Percentiles rank a stretch among this genome's conserved stretches.
phyloP scores from a whole-genome alignment of 768 basidiomycete species.

The Tephrocybe sp. region DNA sequence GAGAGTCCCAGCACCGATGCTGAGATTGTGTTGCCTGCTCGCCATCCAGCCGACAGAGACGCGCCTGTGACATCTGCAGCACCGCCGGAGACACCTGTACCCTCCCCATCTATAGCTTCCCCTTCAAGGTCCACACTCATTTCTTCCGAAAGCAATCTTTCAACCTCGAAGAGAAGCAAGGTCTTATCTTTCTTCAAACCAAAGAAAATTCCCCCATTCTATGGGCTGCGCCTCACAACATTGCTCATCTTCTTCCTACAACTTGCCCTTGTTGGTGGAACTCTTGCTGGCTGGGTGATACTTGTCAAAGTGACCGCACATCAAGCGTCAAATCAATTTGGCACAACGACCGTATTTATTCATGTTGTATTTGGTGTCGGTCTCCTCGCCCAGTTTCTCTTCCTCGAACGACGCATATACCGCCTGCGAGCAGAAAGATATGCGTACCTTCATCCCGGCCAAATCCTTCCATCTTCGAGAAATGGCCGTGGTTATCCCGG shows the following conservation, averaged over 20 bases:
- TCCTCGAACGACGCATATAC: slow-evolving; percentile 63
- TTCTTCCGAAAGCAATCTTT: slow-evolving; percentile 13
- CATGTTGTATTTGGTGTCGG: slow-evolving; percentile 60
- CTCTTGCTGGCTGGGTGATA: slow-evolving; percentile 57
- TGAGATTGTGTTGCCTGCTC: slow-evolving; percentile 31
- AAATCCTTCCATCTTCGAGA: slow-evolving; percentile 42
- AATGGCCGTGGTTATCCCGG: slow-evolving; percentile 23
- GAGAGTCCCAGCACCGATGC: slow-evolving; percentile 15
- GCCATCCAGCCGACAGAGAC: slow-evolving; percentile 48
- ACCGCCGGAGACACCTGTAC: slow-evolving; percentile 14
- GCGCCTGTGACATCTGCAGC: slow-evolving; percentile 7
- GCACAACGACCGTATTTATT: slow-evolving; percentile 46
- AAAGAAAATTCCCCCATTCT: slow-evolving; percentile 32
- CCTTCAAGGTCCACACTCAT: slow-evolving; percentile 18
- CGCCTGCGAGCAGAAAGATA: slow-evolving; percentile 69
- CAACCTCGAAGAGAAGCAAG: slow-evolving; percentile 30
- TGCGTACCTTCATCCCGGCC: slow-evolving; percentile 55
- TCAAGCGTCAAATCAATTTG: slow-evolving; percentile 1
- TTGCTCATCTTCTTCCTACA: slow-evolving; percentile 41
- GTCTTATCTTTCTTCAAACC: slow-evolving; percentile 38
- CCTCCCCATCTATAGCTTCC: slow-evolving; percentile 14
- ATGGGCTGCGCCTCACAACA: slow-evolving; percentile 46
- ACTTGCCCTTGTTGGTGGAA: slow-evolving; percentile 37
- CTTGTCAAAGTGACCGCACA: slow-evolving; percentile 21
- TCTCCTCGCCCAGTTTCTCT: slow-evolving; percentile 49